phyloP scores from a whole-genome alignment of 345 rosid genomes.

The Eucalyptus regnans region DNA sequence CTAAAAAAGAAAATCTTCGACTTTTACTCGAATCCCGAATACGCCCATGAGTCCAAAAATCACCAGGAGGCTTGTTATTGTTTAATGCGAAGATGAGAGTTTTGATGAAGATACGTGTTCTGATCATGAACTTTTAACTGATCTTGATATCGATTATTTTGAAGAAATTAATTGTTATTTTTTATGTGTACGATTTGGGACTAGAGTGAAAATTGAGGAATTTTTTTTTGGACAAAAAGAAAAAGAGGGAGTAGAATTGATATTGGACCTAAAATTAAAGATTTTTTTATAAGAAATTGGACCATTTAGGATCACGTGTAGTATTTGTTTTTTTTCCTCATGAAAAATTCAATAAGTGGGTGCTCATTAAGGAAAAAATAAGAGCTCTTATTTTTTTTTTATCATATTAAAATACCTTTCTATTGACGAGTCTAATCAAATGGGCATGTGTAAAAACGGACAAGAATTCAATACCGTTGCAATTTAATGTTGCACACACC shows the following conservation, averaged over 20 bases:
- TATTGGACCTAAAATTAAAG: too few species aligned
- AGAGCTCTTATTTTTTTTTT: not conserved
- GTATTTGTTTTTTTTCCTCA: not conserved
- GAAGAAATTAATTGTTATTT: not conserved
- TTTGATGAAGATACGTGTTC: not conserved
- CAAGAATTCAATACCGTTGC: not conserved
- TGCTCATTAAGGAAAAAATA: not conserved
- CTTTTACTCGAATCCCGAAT: not conserved
- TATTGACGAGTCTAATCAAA: not conserved
- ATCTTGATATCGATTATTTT: not conserved
- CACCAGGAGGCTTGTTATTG: not conserved
- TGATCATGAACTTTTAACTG: not conserved
- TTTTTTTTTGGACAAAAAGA: not conserved
- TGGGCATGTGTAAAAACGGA: not conserved
- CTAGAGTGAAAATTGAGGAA: not conserved
- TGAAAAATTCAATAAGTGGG: not conserved
- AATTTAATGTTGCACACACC: not conserved
- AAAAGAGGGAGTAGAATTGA: not conserved
- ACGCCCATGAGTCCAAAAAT: not conserved
- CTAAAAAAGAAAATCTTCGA: not conserved
- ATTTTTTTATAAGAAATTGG: not conserved
- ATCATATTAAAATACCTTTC: not conserved
- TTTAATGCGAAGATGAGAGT: not conserved
- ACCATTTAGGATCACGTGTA: not conserved
- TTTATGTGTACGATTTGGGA: not conserved